Percentiles rank a stretch among this genome's conserved stretches.
phyloP scores from a whole-genome alignment of 352 stramenopile species.

The Albugo laibachii region DNA sequence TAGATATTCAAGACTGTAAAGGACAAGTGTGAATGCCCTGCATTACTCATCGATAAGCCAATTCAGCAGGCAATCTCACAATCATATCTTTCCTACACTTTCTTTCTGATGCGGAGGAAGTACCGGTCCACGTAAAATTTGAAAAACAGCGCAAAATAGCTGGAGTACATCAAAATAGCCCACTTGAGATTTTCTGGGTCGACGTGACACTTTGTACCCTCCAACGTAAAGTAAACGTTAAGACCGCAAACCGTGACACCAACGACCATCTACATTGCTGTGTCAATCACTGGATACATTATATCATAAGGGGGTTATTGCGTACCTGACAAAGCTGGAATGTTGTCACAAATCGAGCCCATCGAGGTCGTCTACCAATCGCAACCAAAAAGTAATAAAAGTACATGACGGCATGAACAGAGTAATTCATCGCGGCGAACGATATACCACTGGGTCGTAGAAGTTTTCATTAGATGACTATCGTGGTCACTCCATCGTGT shows the following conservation, averaged over 20 bases:
- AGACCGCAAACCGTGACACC: constrained; percentile 45
- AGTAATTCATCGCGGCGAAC: constrained; percentile 98
- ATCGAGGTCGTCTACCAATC: constrained; percentile 50
- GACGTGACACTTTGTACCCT: constrained; percentile 40
- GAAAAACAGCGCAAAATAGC: constrained; percentile 86
- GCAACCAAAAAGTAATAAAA: constrained; percentile 89
- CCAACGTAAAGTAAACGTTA: constrained; percentile 65
- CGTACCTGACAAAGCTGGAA: constrained; percentile 83
- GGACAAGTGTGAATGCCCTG: no score
- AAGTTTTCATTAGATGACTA: background rate
- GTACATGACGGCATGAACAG: constrained; percentile 95
- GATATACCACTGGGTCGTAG: constrained; percentile 59
- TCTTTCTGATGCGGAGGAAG: no score
- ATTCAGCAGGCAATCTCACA: no score
- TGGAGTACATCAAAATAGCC: constrained; percentile 87
- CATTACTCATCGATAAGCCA: no score
- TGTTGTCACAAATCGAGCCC: constrained; percentile 73
- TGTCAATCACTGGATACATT: background rate
- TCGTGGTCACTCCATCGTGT: background rate
- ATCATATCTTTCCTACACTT: no score
- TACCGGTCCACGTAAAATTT: constrained; percentile 80
- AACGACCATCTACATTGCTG: constrained; percentile 31
- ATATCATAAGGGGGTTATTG: constrained; percentile 1
- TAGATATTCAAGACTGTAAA: no score
- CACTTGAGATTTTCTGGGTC: constrained; percentile 75